phyloP scores from a whole-genome alignment of 257 asterid genomes.

The Ehretia macrophylla region DNA sequence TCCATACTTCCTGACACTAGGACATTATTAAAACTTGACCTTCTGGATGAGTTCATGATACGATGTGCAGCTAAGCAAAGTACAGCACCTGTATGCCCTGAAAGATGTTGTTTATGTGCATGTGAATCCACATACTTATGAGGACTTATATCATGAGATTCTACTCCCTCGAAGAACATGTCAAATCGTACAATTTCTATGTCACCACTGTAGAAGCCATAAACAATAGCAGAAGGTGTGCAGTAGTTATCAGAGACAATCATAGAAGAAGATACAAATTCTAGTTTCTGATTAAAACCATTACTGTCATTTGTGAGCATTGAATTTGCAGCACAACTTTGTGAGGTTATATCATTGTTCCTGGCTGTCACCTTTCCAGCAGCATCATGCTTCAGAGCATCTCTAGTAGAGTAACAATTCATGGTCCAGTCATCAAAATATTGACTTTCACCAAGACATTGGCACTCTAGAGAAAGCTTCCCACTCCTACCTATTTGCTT shows the following conservation, averaged over 20 bases:
- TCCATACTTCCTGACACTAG: constrained; percentile 90
- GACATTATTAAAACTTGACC: constrained; percentile 52
- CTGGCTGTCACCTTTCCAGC: constrained; percentile 11
- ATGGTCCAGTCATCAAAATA: constrained; percentile 48
- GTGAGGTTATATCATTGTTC: constrained; percentile 17
- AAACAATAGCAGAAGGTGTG: constrained; percentile 75
- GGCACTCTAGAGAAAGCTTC: constrained; percentile 35
- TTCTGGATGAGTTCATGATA: constrained; percentile 43
- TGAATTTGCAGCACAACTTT: constrained; percentile 18
- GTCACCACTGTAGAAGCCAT: constrained; percentile 77
- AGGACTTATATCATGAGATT: constrained; percentile 32
- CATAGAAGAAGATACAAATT: constrained; percentile 83
- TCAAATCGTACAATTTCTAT: constrained; percentile 68
- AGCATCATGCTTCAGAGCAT: constrained; percentile 25
- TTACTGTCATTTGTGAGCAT: constrained; percentile 16
- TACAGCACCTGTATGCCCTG: constrained; percentile 83
- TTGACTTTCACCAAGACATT: constrained; percentile 46
- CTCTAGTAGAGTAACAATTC: constrained; percentile 27
- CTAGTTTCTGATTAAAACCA: constrained; percentile 33
- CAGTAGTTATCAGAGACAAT: constrained; percentile 67
- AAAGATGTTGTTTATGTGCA: constrained; percentile 44
- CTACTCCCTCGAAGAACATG: constrained; percentile 46
- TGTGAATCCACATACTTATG: constrained; percentile 28
- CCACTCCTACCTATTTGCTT: constrained; percentile 34
- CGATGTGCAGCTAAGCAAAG: constrained; percentile 89